Percentiles rank a stretch among this genome's conserved stretches.
These are phyloP conservation scores for Mallotus repandus DNA, from an alignment of 441 rosid species.

Conservation along the genomic window DNA sequence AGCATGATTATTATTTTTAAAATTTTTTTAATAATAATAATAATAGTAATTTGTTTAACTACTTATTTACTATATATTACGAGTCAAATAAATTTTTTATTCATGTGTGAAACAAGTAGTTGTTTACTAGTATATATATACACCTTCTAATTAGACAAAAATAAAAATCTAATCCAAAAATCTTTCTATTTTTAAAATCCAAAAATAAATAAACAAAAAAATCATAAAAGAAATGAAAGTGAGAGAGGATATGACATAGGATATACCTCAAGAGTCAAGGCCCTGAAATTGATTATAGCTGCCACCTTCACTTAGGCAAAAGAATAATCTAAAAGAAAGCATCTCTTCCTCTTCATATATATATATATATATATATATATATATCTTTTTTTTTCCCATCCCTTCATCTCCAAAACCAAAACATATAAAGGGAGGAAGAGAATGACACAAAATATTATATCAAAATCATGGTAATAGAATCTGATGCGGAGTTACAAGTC, in stretches of 20 bases:
- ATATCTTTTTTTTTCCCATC: constrained; percentile 7
- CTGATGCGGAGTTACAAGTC: too few species aligned
- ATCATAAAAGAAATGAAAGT: not conserved
- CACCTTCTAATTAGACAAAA: not conserved
- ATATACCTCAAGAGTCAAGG: constrained; percentile 29
- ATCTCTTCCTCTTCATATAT: constrained; percentile 26
- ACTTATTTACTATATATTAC: too few species aligned
- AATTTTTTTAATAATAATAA: too few species aligned
- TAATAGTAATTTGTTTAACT: too few species aligned
- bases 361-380: too few species aligned
- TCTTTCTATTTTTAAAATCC: not conserved
- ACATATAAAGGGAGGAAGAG: not conserved
- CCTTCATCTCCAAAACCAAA: not conserved
- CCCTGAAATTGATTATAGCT: constrained; percentile 11
- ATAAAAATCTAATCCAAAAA: not conserved
- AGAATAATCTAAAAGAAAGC: constrained; percentile 24
- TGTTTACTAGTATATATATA: too few species aligned
- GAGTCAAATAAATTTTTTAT: too few species aligned
- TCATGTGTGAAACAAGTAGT: too few species aligned
- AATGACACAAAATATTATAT: not conserved
- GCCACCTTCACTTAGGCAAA: constrained; percentile 15
- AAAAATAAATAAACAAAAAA: not conserved
- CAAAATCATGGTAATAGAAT: constrained; percentile 29
- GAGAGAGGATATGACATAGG: constrained; percentile 35
- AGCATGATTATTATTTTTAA: too few species aligned